Evolutionary conservation across 192 early-diverging fungal genomes (phyloP).

Genomic region (Lobulomyces angularis): DNA sequence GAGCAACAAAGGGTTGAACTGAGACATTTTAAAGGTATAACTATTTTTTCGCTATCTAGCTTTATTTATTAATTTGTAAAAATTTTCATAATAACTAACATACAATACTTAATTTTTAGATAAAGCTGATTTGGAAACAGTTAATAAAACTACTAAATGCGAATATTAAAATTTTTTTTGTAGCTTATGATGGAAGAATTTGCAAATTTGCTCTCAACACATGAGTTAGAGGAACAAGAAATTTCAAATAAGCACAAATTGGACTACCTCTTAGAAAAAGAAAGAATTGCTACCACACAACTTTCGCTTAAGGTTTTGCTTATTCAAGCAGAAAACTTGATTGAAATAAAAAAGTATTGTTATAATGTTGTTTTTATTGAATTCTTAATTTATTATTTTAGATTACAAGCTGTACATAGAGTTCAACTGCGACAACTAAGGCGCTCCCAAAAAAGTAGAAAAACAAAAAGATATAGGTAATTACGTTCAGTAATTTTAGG

Average conservation of each 20-base stretch:
- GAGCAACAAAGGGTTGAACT: constrained; percentile 1
- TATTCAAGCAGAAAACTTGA: neutral
- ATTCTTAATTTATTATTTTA: too few relatives aligned
- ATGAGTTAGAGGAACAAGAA: neutral
- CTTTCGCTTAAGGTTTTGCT: neutral
- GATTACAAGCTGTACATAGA: neutral
- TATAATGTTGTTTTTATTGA: too few relatives aligned
- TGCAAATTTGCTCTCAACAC: neutral
- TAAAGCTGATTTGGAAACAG: too few relatives aligned
- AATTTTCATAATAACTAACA: too few relatives aligned
- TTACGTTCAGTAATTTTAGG: too few relatives aligned
- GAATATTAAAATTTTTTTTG: too few relatives aligned
- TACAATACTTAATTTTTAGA: too few relatives aligned
- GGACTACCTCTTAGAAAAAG: neutral
- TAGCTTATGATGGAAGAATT: neutral
- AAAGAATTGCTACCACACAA: neutral
- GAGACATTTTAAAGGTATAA: neutral
- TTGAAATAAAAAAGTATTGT: neutral
- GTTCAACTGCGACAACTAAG: neutral
- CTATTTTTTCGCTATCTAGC: too few relatives aligned
- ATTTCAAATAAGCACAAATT: neutral
- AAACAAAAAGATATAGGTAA: constrained; percentile 1
- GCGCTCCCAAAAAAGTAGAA: neutral
- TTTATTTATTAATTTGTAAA: too few relatives aligned
- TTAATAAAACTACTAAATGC: too few relatives aligned